Evolutionary conservation across 1,139 yeast species (phyloP), one percentile per base, ranked within the genome.

Genomic region (Candida tetrigidarum): DNA sequence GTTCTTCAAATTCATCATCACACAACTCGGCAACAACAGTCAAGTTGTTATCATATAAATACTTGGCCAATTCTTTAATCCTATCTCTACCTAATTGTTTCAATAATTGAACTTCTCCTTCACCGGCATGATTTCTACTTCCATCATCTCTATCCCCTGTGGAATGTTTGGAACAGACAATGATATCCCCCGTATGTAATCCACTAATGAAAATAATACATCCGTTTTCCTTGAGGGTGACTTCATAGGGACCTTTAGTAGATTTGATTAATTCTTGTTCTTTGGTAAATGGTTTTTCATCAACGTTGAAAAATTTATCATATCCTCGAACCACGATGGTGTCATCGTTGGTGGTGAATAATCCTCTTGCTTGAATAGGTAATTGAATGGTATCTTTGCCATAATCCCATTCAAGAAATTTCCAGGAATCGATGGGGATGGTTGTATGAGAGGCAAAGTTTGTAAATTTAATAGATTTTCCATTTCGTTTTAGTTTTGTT

Each of bases 1-100:
- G 99, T 63, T 95, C 99, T 61, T 95, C 99, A 64, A 95, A 95
- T 0, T 68, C 68, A 58, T 95, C 99, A 60, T 95, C 97, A 64
- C 99, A 95, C 39, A 83, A 76, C 63, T 93, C 99, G 1, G 95
- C 92, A 1, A 91, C 96, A 0, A 96, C 96, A 0, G 99, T 95
- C 23, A 82, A 61, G 49, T 83, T 80, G 51, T 73, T 55, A 1
- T 64, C 56, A 55, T 74, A 73, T 15, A 95, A 67, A 4, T 68
- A 66, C 33, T 57, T 55, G 0, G 91, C 97, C 38, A 95, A 74
- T 1, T 80, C 78, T 11, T 58, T 51, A 1, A 75, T 55, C 1
- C 76, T 59, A 2, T 56, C 54, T 11, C 10, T 37, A 0, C 57
- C 54, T 41, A 92, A 66, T 53, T 88, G 96, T 14, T 53, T 50